These are phyloP conservation scores for Nicotiana attenuata DNA, from an alignment of 257 asterid species.

Conservation along the genomic window DNA sequence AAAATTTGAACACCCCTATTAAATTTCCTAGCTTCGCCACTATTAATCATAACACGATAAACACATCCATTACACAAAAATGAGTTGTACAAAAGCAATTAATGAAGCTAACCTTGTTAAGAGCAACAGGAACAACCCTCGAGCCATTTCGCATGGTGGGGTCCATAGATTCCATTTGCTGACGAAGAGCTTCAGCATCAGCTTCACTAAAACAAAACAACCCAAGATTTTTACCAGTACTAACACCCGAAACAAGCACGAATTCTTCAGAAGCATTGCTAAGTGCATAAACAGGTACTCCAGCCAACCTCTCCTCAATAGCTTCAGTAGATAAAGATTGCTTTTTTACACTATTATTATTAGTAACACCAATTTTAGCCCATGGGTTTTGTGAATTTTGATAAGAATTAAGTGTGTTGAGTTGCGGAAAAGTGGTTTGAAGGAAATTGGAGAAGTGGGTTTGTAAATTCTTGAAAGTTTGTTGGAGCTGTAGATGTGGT, in stretches of 20 bases:
- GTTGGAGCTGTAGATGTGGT: conserved; percentile 46
- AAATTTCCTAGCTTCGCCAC: too few species aligned
- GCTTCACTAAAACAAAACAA: conserved; percentile 72
- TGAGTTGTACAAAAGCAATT: background rate
- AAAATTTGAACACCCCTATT: too few species aligned
- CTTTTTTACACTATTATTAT: conserved; percentile 8
- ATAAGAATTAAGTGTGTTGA: conserved; percentile 19
- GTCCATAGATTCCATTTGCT: conserved; percentile 66
- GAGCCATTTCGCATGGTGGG: conserved; percentile 56
- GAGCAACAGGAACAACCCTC: conserved; percentile 74
- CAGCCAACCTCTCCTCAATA: conserved; percentile 75
- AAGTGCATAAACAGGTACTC: conserved; percentile 85
- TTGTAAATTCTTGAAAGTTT: conserved; percentile 58
- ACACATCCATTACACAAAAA: background rate
- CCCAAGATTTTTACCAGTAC: conserved; percentile 55
- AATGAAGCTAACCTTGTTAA: conserved; percentile 53
- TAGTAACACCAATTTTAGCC: conserved; percentile 16
- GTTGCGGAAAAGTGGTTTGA: conserved; percentile 22
- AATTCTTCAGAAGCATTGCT: conserved; percentile 66
- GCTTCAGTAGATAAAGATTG: conserved; percentile 39
- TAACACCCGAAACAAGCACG: conserved; percentile 63
- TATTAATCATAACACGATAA: background rate
- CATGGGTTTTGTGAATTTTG: conserved; percentile 23
- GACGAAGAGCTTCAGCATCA: conserved; percentile 65
- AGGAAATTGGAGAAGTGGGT: conserved; percentile 50